Evolutionary conservation across 1,284 basidiomycete genomes (phyloP).

Genomic region (Ceratobasidium sp.): DNA sequence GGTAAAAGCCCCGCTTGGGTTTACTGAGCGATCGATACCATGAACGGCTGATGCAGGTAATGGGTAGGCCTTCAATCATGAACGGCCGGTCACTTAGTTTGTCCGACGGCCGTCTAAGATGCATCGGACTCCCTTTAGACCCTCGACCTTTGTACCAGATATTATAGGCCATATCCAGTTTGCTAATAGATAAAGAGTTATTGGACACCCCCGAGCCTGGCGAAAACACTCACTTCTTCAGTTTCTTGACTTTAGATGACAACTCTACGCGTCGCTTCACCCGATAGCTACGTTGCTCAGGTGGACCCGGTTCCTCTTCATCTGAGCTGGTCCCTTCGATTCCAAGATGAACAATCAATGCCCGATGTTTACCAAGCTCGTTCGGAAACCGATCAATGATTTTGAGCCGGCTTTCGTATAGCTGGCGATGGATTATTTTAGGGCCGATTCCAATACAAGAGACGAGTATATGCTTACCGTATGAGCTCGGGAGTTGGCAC

Average conservation of each 20-base stretch:
- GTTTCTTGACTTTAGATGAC: neutral
- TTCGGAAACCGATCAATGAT: conserved; percentile 6
- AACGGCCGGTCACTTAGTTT: neutral
- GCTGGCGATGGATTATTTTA: too few species aligned
- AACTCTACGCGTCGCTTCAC: neutral
- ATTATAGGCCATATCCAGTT: neutral
- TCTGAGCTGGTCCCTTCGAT: conserved; percentile 4
- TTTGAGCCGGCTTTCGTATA: neutral
- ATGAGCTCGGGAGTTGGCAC: neutral
- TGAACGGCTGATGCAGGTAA: neutral
- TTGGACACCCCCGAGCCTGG: too few species aligned
- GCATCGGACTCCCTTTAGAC: neutral
- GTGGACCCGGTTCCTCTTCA: neutral
- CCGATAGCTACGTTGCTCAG: neutral
- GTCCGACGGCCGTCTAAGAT: neutral
- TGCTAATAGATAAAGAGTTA: neutral
- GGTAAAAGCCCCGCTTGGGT: neutral
- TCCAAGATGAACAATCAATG: neutral
- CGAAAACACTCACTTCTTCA: neutral
- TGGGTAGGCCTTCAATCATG: neutral
- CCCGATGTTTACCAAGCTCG: neutral
- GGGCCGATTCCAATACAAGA: too few species aligned
- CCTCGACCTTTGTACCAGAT: conserved; percentile 1
- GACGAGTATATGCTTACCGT: too few species aligned
- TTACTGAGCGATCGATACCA: neutral